A percentile compares a stretch with the other conserved stretches of the same genome.
Evolutionary conservation across 225 moss, liverwort and hornwort species (phyloP).

Genomic region (Polytrichum formosum): DNA sequence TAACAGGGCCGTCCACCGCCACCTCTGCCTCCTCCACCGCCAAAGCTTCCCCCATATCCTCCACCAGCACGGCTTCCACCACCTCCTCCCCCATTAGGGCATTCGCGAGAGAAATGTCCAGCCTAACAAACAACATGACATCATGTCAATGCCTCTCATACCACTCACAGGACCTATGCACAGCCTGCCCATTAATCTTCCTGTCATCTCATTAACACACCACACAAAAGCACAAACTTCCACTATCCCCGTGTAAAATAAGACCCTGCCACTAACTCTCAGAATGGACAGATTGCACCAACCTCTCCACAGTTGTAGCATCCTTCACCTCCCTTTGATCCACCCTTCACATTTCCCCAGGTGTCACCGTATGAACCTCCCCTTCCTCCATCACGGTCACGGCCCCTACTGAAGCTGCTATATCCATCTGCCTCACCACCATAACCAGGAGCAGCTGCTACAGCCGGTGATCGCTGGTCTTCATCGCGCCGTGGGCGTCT

Average conservation of each 20-base stretch:
- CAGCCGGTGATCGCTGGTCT: conserved; percentile 62
- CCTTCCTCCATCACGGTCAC: conserved; percentile 81
- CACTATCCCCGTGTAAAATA: too few species aligned
- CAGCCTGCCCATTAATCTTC: too few species aligned
- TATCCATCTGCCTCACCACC: conserved; percentile 70
- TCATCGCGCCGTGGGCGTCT: conserved; percentile 83
- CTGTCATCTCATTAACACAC: too few species aligned
- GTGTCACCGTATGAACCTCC: conserved; percentile 94
- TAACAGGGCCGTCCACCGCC: conserved; percentile 67
- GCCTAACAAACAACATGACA: conserved; percentile 24
- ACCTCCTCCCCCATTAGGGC: conserved; percentile 61
- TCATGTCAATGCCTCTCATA: too few species aligned
- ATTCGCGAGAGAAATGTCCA: conserved; percentile 89
- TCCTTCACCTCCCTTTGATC: conserved; percentile 53
- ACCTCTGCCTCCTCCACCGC: conserved; percentile 61
- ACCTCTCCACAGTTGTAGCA: conserved; percentile 98
- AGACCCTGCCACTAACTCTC: too few species aligned
- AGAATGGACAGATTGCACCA: background rate
- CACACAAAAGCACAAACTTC: too few species aligned
- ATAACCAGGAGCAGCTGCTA: conserved; percentile 48
- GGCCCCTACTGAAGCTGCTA: conserved; percentile 74
- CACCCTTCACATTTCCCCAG: conserved; percentile 78
- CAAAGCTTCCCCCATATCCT: conserved; percentile 59
- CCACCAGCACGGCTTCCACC: conserved; percentile 43
- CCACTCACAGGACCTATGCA: too few species aligned